Base-by-base conservation (phyloP, 2,329 filamentous ascomycete species). In the Plectosphaerella sp. region DNA sequence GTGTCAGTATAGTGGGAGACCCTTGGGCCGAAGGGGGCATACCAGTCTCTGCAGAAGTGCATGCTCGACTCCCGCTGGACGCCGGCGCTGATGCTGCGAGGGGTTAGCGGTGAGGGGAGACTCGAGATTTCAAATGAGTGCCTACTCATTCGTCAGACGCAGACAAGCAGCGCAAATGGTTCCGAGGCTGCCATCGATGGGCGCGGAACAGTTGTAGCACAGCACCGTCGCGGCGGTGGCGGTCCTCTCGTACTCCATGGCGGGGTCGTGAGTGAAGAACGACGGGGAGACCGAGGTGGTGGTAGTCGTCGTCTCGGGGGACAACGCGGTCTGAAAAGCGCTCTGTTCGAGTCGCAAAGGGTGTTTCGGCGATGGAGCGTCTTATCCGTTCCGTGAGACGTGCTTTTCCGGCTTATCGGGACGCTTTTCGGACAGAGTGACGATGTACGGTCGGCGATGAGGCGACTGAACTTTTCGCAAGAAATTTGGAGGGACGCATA, bases 171-270 rank as follows among this genome's bases (percentile, higher is more conserved):
- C 18, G 45, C 49, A 94, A 97, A 77, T 97, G 50, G 88, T 86
- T 24, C 89, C 80, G 14, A 85, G 84, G 16, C 91, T 96, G 70
- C 94, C 94, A 71, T 97, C 92, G 64, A 99, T 96, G 39, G 93
- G 87, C 55, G 90, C 91, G 66, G 93, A 94, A 16, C 94, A 99
- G 79, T 97, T 96, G 77, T 91, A 96, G 73, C 94, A 99, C 53
- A 99, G 88, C 66, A 97, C 96, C 35, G 56, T 57, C 39, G 56
- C 56, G 37, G 50, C 39, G 20, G 56, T 54, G 52, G 56, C 56
- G 37, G 43, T 37, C 39, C 48, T 6, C 22, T 28, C 20, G 41
- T 43, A 43, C 7, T 46, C 43, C 43, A 46, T 46, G 43, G 43
- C 22, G 42, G 22, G 16, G 42, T 20, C n/a, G 28, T 33, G 28